Conservation (phyloP, 306 rosid species). For the Fragaria nilgerrensis region DNA sequence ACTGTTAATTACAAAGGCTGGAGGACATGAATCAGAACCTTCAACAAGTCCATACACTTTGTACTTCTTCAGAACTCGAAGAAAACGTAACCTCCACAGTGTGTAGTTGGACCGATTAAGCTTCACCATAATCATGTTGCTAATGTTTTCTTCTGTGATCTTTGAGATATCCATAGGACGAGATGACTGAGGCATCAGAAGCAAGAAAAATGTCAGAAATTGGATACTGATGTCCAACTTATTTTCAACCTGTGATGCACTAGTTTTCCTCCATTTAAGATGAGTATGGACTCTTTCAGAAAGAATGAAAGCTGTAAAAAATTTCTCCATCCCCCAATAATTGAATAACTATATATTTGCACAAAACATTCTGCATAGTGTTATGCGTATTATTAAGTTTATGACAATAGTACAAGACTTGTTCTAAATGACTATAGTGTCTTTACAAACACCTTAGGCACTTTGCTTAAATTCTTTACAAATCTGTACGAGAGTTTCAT, state of each 20-base stretch:
- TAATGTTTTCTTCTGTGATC: not conserved
- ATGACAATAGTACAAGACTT: not conserved
- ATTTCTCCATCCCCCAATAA: too few species aligned
- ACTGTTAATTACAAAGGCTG: too few species aligned
- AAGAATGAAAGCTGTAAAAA: too few species aligned
- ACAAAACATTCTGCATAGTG: not conserved
- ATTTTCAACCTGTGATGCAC: not conserved
- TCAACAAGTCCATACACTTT: too few species aligned
- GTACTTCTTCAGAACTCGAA: too few species aligned
- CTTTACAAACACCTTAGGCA: not conserved
- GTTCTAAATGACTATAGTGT: not conserved
- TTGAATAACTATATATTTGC: not conserved
- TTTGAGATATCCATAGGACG: not conserved
- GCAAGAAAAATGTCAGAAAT: not conserved
- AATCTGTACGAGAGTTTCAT: too few species aligned
- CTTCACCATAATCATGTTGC: not conserved
- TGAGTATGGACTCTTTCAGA: not conserved
- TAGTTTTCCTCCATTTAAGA: not conserved
- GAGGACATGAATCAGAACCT: too few species aligned
- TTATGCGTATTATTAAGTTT: not conserved
- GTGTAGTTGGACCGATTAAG: not conserved
- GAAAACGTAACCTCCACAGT: not conserved
- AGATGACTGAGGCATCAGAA: not conserved
- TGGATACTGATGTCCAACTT: not conserved
- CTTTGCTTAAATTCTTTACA: too few species aligned